Evolutionary conservation across 805 yeast genomes (phyloP), one percentile per base, ranked within the genome.

Genomic region (Lipomyces japonicus): DNA sequence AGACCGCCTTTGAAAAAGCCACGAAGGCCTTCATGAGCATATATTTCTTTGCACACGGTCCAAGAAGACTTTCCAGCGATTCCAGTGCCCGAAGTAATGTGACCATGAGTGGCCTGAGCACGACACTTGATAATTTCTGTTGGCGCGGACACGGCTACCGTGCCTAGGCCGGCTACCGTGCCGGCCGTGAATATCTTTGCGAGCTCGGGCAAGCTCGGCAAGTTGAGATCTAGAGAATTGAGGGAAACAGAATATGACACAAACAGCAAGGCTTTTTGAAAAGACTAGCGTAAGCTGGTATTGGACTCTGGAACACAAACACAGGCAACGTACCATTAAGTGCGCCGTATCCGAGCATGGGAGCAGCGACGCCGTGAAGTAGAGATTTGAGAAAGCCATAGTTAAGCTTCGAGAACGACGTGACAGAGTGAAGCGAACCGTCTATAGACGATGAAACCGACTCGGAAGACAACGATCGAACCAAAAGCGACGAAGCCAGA

Each of bases 351-450:
- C 63, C 59, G 4, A 53, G 39, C 7, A 60, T 42, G 4, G 63
- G 63, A 10, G 63, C 63, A n/a, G 63, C 62, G 5, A 51, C 54
- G 18, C 63, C 63, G 14, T 58, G 51, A 24, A 60, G 36, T 23
- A 50, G 26, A 16, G 51, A 40, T 22, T 25, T 16, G 24, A 50
- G 14, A 12, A 36, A 36, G 9, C 44, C n/a, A 3, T 31, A 14
- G 22, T 7, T n/a, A 3, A 9, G 18, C n/a, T n/a, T n/a, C n/a
- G n/a, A n/a, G n/a, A n/a, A n/a, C 7, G 9, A 19, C 4, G 39
- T 18, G 3, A 35, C 34, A n/a, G 22, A 0, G 21, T 40, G 16
- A 25, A 7, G 18, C 22, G 44, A 9, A 23, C 19, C 21, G 31
- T 26, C 32, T 12, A 28, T 12, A n/a, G n/a, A n/a, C n/a, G 42